Evolutionary conservation across 345 rosid genomes (phyloP), one percentile per base, ranked within the genome.

Genomic region (Camelina laxa): DNA sequence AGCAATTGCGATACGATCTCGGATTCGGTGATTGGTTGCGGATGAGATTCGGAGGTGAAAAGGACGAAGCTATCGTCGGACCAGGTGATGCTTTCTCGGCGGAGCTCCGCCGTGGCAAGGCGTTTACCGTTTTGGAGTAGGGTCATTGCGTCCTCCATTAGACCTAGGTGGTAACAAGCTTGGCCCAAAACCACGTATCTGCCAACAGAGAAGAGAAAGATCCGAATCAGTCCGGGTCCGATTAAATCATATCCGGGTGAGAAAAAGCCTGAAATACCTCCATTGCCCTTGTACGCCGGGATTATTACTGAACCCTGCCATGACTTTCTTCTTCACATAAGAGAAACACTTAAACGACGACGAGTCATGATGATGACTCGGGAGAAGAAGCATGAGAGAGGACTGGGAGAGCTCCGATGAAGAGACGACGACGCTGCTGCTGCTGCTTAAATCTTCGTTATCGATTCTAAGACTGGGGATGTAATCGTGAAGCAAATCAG

Each of bases 111-210:
- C 5, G 89, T 83, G 47, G 97, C 89, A n/a, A 94, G 83, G 75
- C 98, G 93, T 81, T 91, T 94, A 3, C 97, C 97, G 60, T 93
- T 90, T 73, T 94, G 98, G 58, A 94, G 91, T 7, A 94, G 91
- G 22, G 78, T 97, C 93, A 94, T 85, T 0, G 97, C 98, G 77
- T 94, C 98, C 65, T 94, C 97, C 97, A 94, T 87, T 11, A 94
- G 77, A 50, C 98, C 98, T 5, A 94, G 82, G 62, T 92, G 96
- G 80, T 93, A 85, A 65, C 98, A 94, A 8, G 97, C 98, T 82
- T 91, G 93, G 30, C 98, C 98, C 2, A 91, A 65, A 41, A 91
- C 87, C 84, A 80, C 64, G 75, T 89, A 94, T 85, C 98, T 94
- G 86, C 13, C 13, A 55, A 75, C 48, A 38, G 36, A 38, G 56